phyloP scores from a whole-genome alignment of 306 rosid species.

The Vicia villosa region DNA sequence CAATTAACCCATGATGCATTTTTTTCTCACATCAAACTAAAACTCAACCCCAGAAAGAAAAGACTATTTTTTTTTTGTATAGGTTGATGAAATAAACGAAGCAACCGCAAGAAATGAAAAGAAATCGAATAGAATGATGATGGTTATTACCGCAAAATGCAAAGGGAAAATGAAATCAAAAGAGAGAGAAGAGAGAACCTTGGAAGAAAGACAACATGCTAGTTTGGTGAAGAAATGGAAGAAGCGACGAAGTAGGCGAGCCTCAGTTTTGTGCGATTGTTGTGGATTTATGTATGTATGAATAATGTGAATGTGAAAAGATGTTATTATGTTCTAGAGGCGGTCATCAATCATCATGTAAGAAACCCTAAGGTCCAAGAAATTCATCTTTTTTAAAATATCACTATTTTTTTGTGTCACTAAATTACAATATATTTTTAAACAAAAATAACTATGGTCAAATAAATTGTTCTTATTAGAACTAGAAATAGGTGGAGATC shows the following conservation, averaged over 20 bases:
- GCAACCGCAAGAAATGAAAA: not conserved
- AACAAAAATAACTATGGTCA: too few relatives aligned
- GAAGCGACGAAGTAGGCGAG: constrained; percentile 26
- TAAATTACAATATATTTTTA: too few relatives aligned
- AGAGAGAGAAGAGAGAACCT: constrained; percentile 31
- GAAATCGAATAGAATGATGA: too few relatives aligned
- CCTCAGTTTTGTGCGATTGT: constrained; percentile 28
- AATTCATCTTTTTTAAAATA: not conserved
- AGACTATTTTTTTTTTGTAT: not conserved
- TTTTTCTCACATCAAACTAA: not conserved
- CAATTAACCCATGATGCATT: not conserved
- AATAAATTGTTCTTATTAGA: too few relatives aligned
- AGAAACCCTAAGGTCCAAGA: constrained; percentile 38
- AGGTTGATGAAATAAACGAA: constrained; percentile 12
- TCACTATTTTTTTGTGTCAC: not conserved
- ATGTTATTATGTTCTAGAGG: not conserved
- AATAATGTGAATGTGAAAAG: not conserved
- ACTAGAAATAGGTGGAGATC: too few relatives aligned
- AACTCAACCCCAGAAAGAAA: constrained; percentile 9
- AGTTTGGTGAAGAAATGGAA: constrained; percentile 19
- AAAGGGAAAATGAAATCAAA: not conserved
- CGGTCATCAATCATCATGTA: constrained; percentile 9
- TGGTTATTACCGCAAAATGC: not conserved
- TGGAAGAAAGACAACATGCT: constrained; percentile 43
- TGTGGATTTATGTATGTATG: not conserved